These are phyloP conservation scores for Bacidia gigantensis DNA, from an alignment of 495 filamentous ascomycete genomes.

Conservation along the genomic window DNA sequence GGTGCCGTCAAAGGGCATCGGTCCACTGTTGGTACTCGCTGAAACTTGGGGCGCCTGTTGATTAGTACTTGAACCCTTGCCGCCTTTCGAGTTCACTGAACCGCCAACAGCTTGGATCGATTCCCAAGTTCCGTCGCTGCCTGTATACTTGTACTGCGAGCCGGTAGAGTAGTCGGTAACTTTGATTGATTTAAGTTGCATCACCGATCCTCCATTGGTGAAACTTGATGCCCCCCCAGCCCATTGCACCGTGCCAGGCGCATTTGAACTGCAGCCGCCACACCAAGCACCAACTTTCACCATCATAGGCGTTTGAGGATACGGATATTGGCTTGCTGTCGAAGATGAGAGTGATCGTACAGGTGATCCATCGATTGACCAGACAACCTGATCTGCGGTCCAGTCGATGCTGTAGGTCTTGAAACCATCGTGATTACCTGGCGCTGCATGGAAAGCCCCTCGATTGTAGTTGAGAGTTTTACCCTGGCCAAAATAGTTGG, in stretches of 20 bases:
- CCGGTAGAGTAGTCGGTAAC: conserved; percentile 88
- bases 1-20: conserved; percentile 53
- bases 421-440: conserved; percentile 39
- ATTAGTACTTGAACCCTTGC: conserved; percentile 27
- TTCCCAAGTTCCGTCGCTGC: conserved; percentile 60
- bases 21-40: conserved; percentile 37
- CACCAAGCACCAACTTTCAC: conserved; percentile 77
- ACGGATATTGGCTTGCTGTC: conserved; percentile 51
- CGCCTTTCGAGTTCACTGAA: conserved; percentile 41
- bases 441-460: conserved; percentile 41
- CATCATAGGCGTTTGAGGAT: conserved; percentile 79
- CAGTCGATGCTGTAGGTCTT: conserved; percentile 81
- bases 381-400: conserved; percentile 58
- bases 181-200: conserved; percentile 64
- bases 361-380: conserved; percentile 54
- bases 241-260: conserved; percentile 65
- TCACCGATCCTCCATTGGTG: conserved; percentile 63
- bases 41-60: conserved; percentile 38
- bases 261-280: conserved; percentile 57
- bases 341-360: conserved; percentile 54
- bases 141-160: conserved; percentile 63
- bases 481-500: conserved; percentile 83
- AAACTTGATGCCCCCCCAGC: conserved; percentile 74
- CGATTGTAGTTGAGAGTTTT: conserved; percentile 51
- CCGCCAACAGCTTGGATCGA: conserved; percentile 70